Percentiles rank a stretch among this genome's conserved stretches.
phyloP scores from a whole-genome alignment of 176 grass and related monocot genomes.

The Musa itinerans region DNA sequence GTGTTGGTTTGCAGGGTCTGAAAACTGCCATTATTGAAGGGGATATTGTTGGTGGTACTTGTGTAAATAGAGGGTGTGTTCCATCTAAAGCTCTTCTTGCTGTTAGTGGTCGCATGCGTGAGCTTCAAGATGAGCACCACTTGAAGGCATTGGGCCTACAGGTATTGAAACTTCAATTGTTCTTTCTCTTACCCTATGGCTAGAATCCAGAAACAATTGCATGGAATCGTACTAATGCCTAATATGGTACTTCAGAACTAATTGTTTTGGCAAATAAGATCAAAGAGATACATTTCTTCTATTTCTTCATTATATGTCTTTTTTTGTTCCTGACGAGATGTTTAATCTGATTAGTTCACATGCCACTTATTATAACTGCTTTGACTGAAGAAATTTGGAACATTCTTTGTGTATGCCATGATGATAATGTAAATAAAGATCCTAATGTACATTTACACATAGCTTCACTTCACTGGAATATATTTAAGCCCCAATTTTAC shows the following conservation, averaged over 20 bases:
- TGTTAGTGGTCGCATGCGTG: slow-evolving; percentile 93
- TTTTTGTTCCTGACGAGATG: neutral
- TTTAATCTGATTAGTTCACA: neutral
- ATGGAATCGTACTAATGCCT: too few relatives aligned
- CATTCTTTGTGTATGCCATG: neutral
- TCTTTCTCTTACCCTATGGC: neutral
- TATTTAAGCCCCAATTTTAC: neutral
- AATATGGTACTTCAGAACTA: too few relatives aligned
- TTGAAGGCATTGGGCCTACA: slow-evolving; percentile 86
- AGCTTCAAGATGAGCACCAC: slow-evolving; percentile 85
- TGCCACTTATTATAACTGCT: neutral
- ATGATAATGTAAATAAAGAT: neutral
- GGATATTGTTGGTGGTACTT: slow-evolving; percentile 84
- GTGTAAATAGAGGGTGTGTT: slow-evolving; percentile 89
- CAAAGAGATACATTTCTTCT: neutral
- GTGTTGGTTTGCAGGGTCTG: slow-evolving; percentile 43
- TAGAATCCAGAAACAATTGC: too few relatives aligned
- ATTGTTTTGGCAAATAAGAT: neutral
- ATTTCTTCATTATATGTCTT: neutral
- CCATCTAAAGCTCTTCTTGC: slow-evolving; percentile 94
- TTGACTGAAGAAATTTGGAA: neutral
- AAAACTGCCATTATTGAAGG: slow-evolving; percentile 97
- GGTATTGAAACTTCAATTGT: slow-evolving; percentile 26
- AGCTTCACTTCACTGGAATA: neutral
- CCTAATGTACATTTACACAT: neutral